Percentiles rank a stretch among this genome's conserved stretches.
phyloP scores from a whole-genome alignment of 805 yeast genomes.

The Torulaspora indica region DNA sequence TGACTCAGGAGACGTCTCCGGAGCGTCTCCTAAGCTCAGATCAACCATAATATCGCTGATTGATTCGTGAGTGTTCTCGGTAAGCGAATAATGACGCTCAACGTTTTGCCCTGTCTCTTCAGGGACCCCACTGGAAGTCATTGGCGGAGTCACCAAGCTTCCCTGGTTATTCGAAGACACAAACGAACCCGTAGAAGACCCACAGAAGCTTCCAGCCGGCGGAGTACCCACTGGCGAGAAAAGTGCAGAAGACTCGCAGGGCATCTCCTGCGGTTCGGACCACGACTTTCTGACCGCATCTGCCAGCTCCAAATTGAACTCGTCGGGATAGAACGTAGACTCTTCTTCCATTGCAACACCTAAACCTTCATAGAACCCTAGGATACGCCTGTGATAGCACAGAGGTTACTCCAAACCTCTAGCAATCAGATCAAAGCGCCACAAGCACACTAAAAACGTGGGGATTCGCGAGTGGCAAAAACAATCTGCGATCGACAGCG shows the following conservation, averaged over 20 bases:
- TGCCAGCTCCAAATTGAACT: conserved; percentile 24
- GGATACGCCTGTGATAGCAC: background rate
- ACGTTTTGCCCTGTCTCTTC: conserved; percentile 21
- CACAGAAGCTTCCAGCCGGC: conserved; percentile 1
- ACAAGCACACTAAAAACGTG: no score
- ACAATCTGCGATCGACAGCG: no score
- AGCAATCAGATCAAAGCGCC: background rate
- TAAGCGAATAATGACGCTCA: conserved; percentile 29
- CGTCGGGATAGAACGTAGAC: conserved; percentile 6
- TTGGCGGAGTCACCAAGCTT: conserved; percentile 4
- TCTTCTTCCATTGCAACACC: conserved; percentile 5
- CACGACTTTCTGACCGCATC: conserved; percentile 34
- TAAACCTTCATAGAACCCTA: background rate
- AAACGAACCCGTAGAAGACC: conserved; percentile 21
- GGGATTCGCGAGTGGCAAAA: no score
- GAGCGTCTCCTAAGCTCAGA: conserved; percentile 11
- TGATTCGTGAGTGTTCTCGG: conserved; percentile 24
- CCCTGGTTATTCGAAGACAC: conserved; percentile 5
- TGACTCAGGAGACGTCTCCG: background rate
- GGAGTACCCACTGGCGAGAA: conserved; percentile 17
- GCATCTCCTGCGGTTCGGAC: conserved; percentile 27
- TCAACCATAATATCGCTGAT: conserved; percentile 24
- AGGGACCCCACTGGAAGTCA: background rate
- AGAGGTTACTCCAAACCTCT: background rate
- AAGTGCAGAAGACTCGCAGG: conserved; percentile 1